Evolutionary conservation across 345 rosid genomes (phyloP), one percentile per base, ranked within the genome.

Genomic region (Pistacia vera): DNA sequence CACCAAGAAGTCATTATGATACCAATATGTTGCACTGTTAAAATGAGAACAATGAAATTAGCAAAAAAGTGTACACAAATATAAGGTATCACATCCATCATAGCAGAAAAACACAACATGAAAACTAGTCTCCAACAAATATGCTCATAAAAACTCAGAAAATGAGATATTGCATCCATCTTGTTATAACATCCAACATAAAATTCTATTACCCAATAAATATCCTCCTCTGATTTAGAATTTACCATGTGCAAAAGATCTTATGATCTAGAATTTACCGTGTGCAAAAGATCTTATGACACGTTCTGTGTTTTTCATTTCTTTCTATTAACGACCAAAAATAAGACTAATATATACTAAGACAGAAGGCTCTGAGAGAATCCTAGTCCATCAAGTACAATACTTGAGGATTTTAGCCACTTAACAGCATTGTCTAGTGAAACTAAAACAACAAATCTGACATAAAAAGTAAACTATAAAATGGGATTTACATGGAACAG

Each of bases 401-500:
- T 18, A 11, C 49, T 10, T 9, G 14, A 55, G n/a, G 16, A 35
- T 54, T 4, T 20, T 35, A 20, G 36, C 71, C n/a, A 6, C 2
- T 22, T 13, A 2, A 22, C 51, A 5, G 18, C 8, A 2, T 3
- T 38, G 7, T 70, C 38, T 14, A 69, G 33, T 7, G 56, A 69
- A 54, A 54, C 12, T 16, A 30, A 66, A 61, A 8, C 16, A 57
- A 51, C 38, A 16, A 64, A 11, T 59, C 28, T 4, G 7, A 3
- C 36, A 54, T 20, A 22, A 8, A 57, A 54, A 59, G 49, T 3
- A 54, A 66, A 62, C 25, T 63, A 68, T 35, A 63, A 54, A 68
- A 38, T 52, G 63, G 56, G 70, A 66, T 35, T 83, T 77, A 93
- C 98, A 95, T 75, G 98, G 99, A 84, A 88, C 89, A 76, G 99